Percentiles rank a stretch among this genome's conserved stretches.
phyloP scores from a whole-genome alignment of 2,329 filamentous ascomycete species.

The Fusarium subglutinans region DNA sequence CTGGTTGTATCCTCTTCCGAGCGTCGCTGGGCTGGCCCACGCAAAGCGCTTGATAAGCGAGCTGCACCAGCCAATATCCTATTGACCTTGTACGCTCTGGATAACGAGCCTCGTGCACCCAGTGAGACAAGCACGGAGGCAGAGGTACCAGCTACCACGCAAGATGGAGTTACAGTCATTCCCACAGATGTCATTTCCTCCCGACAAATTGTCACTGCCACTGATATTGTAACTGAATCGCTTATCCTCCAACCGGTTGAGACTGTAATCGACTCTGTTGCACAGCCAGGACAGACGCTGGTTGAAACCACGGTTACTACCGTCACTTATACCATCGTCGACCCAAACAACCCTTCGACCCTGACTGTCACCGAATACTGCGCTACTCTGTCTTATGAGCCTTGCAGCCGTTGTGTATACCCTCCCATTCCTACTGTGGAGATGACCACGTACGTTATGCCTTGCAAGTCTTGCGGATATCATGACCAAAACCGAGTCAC shows the following conservation, averaged over 20 bases:
- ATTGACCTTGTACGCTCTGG: not conserved
- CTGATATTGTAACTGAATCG: accelerated
- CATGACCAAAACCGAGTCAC: not conserved
- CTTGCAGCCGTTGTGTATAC: not conserved
- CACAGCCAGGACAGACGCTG: not conserved
- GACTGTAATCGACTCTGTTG: not conserved
- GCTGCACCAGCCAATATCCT: not conserved
- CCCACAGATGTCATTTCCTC: accelerated
- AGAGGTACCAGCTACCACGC: accelerated
- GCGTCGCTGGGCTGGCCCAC: not conserved
- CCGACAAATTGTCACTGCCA: accelerated
- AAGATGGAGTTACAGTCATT: not conserved
- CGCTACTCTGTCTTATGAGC: not conserved
- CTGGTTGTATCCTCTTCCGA: not conserved
- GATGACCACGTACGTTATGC: not conserved
- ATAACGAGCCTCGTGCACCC: not conserved
- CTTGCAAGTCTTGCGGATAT: not conserved
- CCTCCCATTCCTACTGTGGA: not conserved
- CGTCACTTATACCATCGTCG: not conserved
- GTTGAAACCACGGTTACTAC: not conserved
- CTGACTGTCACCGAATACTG: not conserved
- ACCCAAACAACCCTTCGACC: not conserved
- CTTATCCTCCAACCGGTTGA: accelerated
- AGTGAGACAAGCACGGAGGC: accelerated
- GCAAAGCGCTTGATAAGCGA: not conserved